Evolutionary conservation across 1,284 basidiomycete genomes (phyloP).

Genomic region (Malassezia furfur): DNA sequence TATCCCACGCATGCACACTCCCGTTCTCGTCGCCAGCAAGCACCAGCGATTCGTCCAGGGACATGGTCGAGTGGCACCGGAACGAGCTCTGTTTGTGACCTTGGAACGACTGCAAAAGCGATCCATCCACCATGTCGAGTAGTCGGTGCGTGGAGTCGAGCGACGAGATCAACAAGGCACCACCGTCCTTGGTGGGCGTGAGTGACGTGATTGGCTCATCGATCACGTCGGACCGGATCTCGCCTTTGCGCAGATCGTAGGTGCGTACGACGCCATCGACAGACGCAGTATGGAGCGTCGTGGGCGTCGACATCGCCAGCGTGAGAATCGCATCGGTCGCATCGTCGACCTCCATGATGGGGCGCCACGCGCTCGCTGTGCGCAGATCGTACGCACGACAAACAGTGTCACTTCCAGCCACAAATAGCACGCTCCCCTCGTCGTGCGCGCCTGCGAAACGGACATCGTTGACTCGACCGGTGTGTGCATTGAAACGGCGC

Average conservation of each 20-base stretch:
- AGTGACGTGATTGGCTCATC: slow-evolving; percentile 63
- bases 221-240: slow-evolving; percentile 75
- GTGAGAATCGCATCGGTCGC: slow-evolving; percentile 67
- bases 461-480: slow-evolving; percentile 79
- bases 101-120: slow-evolving; percentile 71
- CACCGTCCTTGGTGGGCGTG: slow-evolving; percentile 62
- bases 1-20: slow-evolving; percentile 78
- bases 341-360: slow-evolving; percentile 85
- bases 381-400: slow-evolving; percentile 52
- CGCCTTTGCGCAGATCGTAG: slow-evolving; percentile 86
- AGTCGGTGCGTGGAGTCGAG: slow-evolving; percentile 75
- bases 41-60: slow-evolving; percentile 64
- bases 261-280: slow-evolving; percentile 83
- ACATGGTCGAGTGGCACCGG: slow-evolving; percentile 72
- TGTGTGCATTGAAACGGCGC: slow-evolving; percentile 72
- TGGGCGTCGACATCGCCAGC: slow-evolving; percentile 53
- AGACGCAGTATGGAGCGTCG: slow-evolving; percentile 64
- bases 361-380: slow-evolving; percentile 51
- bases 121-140: slow-evolving; percentile 73
- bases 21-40: slow-evolving; percentile 84
- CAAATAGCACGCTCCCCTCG: slow-evolving; percentile 24
- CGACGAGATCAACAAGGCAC: slow-evolving; percentile 69
- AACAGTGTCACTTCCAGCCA: slow-evolving; percentile 31
- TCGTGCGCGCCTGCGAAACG: slow-evolving; percentile 55
- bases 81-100: slow-evolving; percentile 68